These are phyloP conservation scores for Dipteronia sinensis DNA, from an alignment of 345 rosid species.

Conservation along the genomic window DNA sequence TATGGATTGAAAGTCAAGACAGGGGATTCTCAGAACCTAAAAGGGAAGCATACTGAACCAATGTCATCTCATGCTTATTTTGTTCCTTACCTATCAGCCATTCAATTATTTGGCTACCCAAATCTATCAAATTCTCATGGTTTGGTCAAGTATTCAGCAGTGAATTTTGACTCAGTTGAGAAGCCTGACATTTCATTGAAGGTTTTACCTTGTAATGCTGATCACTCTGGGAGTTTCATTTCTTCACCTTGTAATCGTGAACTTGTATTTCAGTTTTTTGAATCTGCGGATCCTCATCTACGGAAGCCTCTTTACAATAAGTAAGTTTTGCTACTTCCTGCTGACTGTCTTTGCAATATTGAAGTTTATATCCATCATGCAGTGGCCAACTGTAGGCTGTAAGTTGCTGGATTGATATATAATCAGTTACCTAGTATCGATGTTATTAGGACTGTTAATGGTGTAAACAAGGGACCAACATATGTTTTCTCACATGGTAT, in stretches of 20 bases:
- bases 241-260: conserved; percentile 19
- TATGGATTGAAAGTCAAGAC: conserved; percentile 32
- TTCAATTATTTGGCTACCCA: conserved; percentile 29
- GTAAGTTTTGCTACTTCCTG: conserved; percentile 13
- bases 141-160: background rate
- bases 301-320: conserved; percentile 34
- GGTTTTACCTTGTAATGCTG: background rate
- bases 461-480: no score
- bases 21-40: conserved; percentile 9
- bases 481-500: background rate
- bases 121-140: conserved; percentile 6
- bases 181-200: conserved; percentile 6
- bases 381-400: background rate
- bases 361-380: background rate
- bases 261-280: conserved; percentile 32
- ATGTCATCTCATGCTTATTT: conserved; percentile 30
- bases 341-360: background rate
- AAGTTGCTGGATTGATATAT: background rate
- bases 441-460: no score
- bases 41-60: background rate
- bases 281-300: conserved; percentile 25
- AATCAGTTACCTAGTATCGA: background rate
- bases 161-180: conserved; percentile 10
- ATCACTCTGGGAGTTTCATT: background rate
- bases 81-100: conserved; percentile 36